Base-by-base conservation (phyloP, 495 filamentous ascomycete species). In the Aspergillus leporis region DNA sequence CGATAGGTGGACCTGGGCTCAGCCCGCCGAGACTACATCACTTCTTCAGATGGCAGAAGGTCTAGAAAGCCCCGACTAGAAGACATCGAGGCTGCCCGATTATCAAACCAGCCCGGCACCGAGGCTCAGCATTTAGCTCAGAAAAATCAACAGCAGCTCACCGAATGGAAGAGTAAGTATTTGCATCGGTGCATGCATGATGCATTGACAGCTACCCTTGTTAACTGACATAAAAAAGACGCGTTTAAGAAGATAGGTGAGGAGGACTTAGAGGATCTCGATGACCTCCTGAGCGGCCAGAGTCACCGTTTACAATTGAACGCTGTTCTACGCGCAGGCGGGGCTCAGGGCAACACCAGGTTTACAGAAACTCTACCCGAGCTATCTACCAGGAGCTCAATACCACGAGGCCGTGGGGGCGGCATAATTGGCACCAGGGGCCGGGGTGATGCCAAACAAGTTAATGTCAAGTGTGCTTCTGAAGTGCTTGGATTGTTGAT, bases 1-100 rank as follows among this genome's bases (percentile, higher is more conserved):
- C 38, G 16, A 58, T 55, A 78, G 75, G 67, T 53, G 2, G 75
- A 77, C 32, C 40, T 78, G 6, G 75, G 75, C 18, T 70, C 65
- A 0, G 66, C 62, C 2, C 67, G 75, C 38, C 67, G 74, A 10
- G 69, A 77, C 31, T 48, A 61, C 22, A 64, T 77, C 13, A 67
- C 73, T 8, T 74, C 73, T 6, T 46, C 34, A 2, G 71, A 78
- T 49, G 34, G 48, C 12, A 43, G 34, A 49, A 56, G 21, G 12
- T 28, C 43, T 22, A 22, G 16, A 5, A 53, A 52, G 0, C 21
- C 61, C 3, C 53, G 58, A 4, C 18, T 70, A 16, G 54, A 65
- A 48, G 56, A 59, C 0, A 50, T 72, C 25, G 69, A 75, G 54
- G 63, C 67, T 12, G 30, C 19, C 19, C 57, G 69, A 10, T 10